Evolutionary conservation across 2,329 filamentous ascomycete species (phyloP).

Genomic region (Westerdykella ornata): DNA sequence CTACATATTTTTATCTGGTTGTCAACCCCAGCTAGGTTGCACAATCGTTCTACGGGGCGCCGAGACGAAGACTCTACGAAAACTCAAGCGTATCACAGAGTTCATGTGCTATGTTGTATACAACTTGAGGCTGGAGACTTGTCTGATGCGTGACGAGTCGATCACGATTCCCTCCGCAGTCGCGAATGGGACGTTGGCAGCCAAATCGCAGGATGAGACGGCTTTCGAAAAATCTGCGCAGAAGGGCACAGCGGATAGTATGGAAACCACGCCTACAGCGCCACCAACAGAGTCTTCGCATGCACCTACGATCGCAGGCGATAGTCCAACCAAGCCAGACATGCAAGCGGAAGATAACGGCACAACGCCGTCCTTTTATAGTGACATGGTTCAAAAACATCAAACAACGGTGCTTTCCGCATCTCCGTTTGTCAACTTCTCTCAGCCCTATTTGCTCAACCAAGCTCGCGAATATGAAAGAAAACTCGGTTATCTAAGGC

Average conservation of each 20-base stretch:
- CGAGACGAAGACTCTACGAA: constrained; percentile 61
- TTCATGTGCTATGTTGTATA: constrained; percentile 99
- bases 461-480: constrained; percentile 86
- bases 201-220: constrained; percentile 7
- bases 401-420: constrained; percentile 89
- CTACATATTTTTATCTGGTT: constrained; percentile 91
- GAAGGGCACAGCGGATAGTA: background rate
- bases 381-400: constrained; percentile 88
- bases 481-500: constrained; percentile 71
- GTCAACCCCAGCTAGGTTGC: constrained; percentile 81
- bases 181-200: constrained; percentile 33
- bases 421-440: constrained; percentile 93
- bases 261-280: background rate
- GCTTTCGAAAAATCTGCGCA: background rate
- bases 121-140: constrained; percentile 92
- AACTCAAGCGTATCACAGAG: constrained; percentile 88
- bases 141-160: constrained; percentile 86
- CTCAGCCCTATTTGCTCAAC: constrained; percentile 87
- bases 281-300: no score
- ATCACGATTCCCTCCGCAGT: constrained; percentile 67
- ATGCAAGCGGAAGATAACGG: constrained; percentile 64
- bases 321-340: constrained; percentile 11
- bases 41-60: constrained; percentile 88
- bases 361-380: constrained; percentile 86
- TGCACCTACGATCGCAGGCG: background rate